phyloP scores from a whole-genome alignment of 208 protist species.

The Herpetomonas samuelpessoai region DNA sequence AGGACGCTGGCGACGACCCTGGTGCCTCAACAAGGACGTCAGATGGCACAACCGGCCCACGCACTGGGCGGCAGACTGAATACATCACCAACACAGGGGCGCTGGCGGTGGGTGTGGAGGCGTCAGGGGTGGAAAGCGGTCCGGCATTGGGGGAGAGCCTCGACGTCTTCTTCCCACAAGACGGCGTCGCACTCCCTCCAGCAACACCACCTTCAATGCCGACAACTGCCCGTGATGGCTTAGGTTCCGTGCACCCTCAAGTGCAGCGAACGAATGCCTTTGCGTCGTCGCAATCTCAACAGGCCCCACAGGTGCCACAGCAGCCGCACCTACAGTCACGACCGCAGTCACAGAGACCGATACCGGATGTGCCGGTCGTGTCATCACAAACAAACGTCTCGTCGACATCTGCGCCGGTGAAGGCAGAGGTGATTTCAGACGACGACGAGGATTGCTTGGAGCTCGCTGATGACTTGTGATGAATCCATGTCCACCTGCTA shows the following conservation, averaged over 20 bases:
- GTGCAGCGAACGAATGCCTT: too few species aligned
- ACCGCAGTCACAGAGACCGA: too few species aligned
- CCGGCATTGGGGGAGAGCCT: not conserved
- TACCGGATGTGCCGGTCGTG: too few species aligned
- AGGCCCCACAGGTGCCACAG: not conserved
- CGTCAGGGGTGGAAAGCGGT: not conserved
- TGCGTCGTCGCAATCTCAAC: not conserved
- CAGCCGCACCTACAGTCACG: too few species aligned
- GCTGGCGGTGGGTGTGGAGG: not conserved
- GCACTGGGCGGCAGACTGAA: too few species aligned
- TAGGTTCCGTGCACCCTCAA: too few species aligned
- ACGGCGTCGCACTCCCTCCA: too few species aligned
- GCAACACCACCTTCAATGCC: too few species aligned
- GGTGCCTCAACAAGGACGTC: not conserved
- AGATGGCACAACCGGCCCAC: not conserved
- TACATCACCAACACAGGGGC: too few species aligned
- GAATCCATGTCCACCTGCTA: too few species aligned
- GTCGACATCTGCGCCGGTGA: not conserved
- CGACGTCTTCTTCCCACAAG: not conserved
- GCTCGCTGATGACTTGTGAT: conserved; percentile 70
- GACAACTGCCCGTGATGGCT: too few species aligned
- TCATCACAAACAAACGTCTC: too few species aligned
- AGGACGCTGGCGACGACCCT: conserved; percentile 17
- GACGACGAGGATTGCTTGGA: conserved; percentile 70
- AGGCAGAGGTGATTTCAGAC: conserved; percentile 14